Conservation (phyloP, 352 stramenopile genomes). For the Globisporangium barbulae region DNA sequence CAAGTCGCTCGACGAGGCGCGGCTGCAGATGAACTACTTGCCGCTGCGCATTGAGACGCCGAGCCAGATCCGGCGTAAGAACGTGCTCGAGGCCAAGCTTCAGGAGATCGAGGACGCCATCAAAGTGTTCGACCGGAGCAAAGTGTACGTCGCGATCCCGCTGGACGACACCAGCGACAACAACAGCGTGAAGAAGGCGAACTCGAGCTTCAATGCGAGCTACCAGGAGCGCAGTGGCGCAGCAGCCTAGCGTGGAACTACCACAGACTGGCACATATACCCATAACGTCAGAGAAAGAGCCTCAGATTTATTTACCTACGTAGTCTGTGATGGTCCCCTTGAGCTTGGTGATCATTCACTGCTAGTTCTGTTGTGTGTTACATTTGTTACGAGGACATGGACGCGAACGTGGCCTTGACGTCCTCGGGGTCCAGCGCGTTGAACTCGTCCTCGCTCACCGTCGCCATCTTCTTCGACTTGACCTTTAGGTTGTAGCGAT, state of each 20-base stretch:
- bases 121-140: constrained; percentile 79
- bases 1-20: constrained; percentile 54
- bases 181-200: constrained; percentile 12
- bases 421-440: constrained; percentile 46
- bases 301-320: constrained; percentile 7
- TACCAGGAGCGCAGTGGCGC: neutral
- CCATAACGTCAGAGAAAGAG: neutral
- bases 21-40: constrained; percentile 67
- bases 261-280: neutral
- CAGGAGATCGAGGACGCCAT: constrained; percentile 90
- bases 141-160: constrained; percentile 79
- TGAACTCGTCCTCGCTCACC: constrained; percentile 71
- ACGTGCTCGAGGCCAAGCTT: constrained; percentile 77
- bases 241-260: neutral
- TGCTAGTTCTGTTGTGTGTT: neutral
- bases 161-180: constrained; percentile 11
- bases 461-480: constrained; percentile 88
- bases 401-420: constrained; percentile 64
- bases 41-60: constrained; percentile 85
- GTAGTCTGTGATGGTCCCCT: neutral
- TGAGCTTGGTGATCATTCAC: neutral
- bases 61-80: constrained; percentile 75
- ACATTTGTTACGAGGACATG: constrained; percentile 44
- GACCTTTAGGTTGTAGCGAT: constrained; percentile 96
- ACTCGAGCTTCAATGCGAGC: constrained; percentile 21